Evolutionary conservation across 1,284 basidiomycete species (phyloP).

Genomic region (Austroboletus niveus): DNA sequence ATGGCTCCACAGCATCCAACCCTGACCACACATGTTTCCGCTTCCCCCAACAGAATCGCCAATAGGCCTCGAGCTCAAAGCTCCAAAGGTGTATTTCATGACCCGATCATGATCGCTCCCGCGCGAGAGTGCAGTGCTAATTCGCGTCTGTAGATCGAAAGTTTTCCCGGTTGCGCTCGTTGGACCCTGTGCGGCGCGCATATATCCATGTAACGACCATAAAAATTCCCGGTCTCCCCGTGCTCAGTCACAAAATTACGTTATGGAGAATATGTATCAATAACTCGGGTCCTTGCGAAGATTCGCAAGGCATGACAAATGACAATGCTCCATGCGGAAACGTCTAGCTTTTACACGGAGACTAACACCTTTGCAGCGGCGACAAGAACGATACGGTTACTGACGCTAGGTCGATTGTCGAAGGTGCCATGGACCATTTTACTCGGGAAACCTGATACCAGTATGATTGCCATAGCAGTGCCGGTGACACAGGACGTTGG

Average conservation of each 20-base stretch:
- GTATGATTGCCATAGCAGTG: slow-evolving; percentile 10
- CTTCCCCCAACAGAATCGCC: slow-evolving; percentile 3
- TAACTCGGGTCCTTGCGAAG: slow-evolving; percentile 3
- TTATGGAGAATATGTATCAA: slow-evolving; percentile 6
- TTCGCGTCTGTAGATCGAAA: slow-evolving; percentile 14
- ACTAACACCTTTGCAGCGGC: too few relatives aligned
- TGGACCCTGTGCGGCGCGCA: neutral
- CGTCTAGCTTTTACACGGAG: neutral
- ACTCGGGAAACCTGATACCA: too few relatives aligned
- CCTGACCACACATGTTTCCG: neutral
- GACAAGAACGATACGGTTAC: too few relatives aligned
- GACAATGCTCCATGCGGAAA: neutral
- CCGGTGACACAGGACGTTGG: slow-evolving; percentile 11
- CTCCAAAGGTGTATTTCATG: neutral
- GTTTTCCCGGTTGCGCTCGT: slow-evolving; percentile 4
- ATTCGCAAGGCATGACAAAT: slow-evolving; percentile 6
- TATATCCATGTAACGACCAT: neutral
- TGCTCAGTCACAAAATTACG: slow-evolving; percentile 14
- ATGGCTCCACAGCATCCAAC: too few relatives aligned
- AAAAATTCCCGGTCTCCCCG: neutral
- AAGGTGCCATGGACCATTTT: too few relatives aligned
- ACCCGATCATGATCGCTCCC: slow-evolving; percentile 24
- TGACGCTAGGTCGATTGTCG: too few relatives aligned
- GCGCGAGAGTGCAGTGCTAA: slow-evolving; percentile 8
- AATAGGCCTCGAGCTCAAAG: slow-evolving; percentile 3